Conservation (phyloP, 148 eudicot species). For the Silene latifolia region DNA sequence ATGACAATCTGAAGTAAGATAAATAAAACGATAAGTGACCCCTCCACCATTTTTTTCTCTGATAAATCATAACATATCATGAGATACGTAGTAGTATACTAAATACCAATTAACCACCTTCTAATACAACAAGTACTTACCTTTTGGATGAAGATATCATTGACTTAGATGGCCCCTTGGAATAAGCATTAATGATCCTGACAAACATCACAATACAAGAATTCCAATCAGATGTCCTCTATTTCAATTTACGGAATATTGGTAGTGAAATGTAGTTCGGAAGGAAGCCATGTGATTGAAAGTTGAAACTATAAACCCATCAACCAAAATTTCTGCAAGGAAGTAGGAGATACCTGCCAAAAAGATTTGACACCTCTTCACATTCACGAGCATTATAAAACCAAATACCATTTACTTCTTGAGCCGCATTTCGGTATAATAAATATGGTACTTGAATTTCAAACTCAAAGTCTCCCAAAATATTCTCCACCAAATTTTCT, state of each 20-base stretch:
- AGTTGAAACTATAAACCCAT: background rate
- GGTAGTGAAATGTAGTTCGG: background rate
- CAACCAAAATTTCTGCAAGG: background rate
- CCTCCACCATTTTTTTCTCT: no score
- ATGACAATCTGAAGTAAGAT: no score
- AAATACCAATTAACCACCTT: background rate
- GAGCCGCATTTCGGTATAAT: slow-evolving; percentile 88
- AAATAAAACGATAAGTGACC: no score
- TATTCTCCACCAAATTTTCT: slow-evolving; percentile 94
- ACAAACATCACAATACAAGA: slow-evolving; percentile 12
- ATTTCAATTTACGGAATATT: background rate
- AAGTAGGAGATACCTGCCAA: slow-evolving; percentile 50
- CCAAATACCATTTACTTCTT: slow-evolving; percentile 99
- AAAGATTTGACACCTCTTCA: slow-evolving; percentile 92
- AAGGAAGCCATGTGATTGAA: background rate
- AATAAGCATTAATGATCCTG: slow-evolving; percentile 63
- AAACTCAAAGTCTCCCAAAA: slow-evolving; percentile 91
- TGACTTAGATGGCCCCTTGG: slow-evolving; percentile 76
- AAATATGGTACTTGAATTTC: slow-evolving; percentile 91
- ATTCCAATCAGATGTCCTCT: background rate
- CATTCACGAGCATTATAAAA: slow-evolving; percentile 93
- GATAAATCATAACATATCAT: background rate
- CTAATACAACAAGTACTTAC: slow-evolving; percentile 31
- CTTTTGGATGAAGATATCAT: slow-evolving; percentile 58
- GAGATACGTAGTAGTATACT: background rate